Evolutionary conservation across 176 grass and related monocot species (phyloP), one percentile per base, ranked within the genome.

Genomic region (Ensete glaucum): DNA sequence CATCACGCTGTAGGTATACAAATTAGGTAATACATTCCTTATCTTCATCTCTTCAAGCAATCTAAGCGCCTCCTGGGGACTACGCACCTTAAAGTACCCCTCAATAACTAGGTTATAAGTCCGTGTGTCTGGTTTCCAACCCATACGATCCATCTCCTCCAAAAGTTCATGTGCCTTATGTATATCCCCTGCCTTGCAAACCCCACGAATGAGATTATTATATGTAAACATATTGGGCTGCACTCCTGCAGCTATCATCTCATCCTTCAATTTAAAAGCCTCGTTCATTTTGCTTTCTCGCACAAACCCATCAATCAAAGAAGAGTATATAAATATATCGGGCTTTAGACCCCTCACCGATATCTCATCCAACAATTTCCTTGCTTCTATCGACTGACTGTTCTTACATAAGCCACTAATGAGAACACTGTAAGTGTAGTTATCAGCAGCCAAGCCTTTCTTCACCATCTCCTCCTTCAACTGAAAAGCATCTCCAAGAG

Each of bases 401-500:
- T 73, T 76, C 82, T 81, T 88, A 83, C 83, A 90, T 19, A 88
- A 73, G 71, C 88, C 83, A 1, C 78, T 84, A 43, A 96, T 84
- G 71, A 96, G 81, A 2, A 83, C 78, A 1, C 81, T 74, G 14
- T 85, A 95, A 10, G 91, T 96, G 65, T 72, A 83, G 11, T 54
- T 78, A 85, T 96, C 88, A 0, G 82, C 76, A 73, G 78, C 53
- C 13, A 90, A 34, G 56, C 88, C 83, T 74, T 58, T 82, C 22
- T 84, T 64, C 69, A 82, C 58, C 91, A 96, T 96, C 53, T 83
- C 76, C 71, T 85, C 83, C 77, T 96, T 96, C 50, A 86, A 85
- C 43, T 70, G 64, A 73, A 96, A 87, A 8, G 88, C 91, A 64
- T 90, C 83, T 13, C 80, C 79, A 2, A 96, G 68, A 73, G 78